Conservation (phyloP, 2,329 filamentous ascomycete genomes). For the Neophaeococcomyces aloes region DNA sequence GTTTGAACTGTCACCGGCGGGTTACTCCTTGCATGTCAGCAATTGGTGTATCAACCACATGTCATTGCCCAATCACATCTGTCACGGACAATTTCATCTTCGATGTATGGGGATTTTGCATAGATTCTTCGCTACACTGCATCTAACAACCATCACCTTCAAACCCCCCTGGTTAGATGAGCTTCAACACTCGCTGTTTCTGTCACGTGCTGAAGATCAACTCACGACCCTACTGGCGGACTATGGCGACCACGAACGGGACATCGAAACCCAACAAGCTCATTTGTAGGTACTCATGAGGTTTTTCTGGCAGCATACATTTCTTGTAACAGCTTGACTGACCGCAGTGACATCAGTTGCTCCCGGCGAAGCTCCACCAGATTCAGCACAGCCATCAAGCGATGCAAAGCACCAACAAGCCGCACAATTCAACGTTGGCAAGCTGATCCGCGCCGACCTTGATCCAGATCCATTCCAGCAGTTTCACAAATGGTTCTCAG, state of each 20-base stretch:
- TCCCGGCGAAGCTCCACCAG: slow-evolving; percentile 9
- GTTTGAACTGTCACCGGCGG: no score
- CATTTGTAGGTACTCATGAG: slow-evolving; percentile 24
- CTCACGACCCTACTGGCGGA: neutral
- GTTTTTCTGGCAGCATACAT: neutral
- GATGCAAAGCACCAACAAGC: slow-evolving; percentile 48
- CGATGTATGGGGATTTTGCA: no score
- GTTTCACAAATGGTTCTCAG: slow-evolving; percentile 82
- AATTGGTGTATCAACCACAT: no score
- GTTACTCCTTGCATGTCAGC: no score
- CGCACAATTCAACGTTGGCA: slow-evolving; percentile 61
- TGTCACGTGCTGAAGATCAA: neutral
- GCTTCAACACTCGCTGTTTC: neutral
- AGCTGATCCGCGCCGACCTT: slow-evolving; percentile 53
- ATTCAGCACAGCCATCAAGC: slow-evolving; percentile 29
- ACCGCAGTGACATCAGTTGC: neutral
- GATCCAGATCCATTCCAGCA: slow-evolving; percentile 59
- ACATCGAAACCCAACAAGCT: slow-evolving; percentile 21
- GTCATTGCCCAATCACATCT: no score
- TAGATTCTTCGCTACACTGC: no score
- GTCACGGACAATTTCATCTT: no score
- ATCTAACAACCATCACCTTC: no score
- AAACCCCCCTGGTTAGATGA: neutral
- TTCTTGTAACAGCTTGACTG: neutral
- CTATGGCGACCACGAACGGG: slow-evolving; percentile 1